A percentile compares a stretch with the other conserved stretches of the same genome.
These are phyloP conservation scores for Solanum pimpinellifolium DNA, from an alignment of 257 asterid species.

Conservation along the genomic window DNA sequence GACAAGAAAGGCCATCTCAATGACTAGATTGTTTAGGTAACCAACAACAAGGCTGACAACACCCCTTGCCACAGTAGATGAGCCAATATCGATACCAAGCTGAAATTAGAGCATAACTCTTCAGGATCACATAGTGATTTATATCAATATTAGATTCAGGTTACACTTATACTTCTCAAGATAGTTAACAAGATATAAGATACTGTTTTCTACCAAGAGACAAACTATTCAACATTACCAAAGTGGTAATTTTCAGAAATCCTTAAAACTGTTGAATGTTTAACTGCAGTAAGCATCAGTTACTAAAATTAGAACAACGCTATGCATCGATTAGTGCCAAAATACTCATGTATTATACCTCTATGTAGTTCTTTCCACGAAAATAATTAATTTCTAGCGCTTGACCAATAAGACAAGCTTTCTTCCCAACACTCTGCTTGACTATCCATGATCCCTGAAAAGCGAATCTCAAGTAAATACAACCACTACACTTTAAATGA, in stretches of 20 bases:
- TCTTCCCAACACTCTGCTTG: slow-evolving; percentile 89
- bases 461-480: not conserved
- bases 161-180: not conserved
- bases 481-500: not conserved
- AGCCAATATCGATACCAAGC: slow-evolving; percentile 78
- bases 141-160: not conserved
- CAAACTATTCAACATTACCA: not conserved
- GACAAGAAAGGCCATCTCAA: slow-evolving; percentile 87
- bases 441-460: slow-evolving; percentile 96
- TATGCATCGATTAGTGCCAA: not conserved
- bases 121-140: not conserved
- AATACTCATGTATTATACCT: slow-evolving; percentile 29
- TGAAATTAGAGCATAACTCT: slow-evolving; percentile 12
- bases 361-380: slow-evolving; percentile 86
- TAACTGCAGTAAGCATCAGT: not conserved
- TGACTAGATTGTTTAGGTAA: slow-evolving; percentile 74
- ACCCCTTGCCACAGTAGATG: slow-evolving; percentile 84
- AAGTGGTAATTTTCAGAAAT: not conserved
- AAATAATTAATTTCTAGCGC: slow-evolving; percentile 73
- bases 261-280: not conserved
- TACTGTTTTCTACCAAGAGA: not conserved
- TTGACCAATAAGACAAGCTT: slow-evolving; percentile 82
- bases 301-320: not conserved
- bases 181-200: not conserved
- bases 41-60: slow-evolving; percentile 88